Evolutionary conservation across 768 basidiomycete species (phyloP).

Genomic region (Trametes punicea): DNA sequence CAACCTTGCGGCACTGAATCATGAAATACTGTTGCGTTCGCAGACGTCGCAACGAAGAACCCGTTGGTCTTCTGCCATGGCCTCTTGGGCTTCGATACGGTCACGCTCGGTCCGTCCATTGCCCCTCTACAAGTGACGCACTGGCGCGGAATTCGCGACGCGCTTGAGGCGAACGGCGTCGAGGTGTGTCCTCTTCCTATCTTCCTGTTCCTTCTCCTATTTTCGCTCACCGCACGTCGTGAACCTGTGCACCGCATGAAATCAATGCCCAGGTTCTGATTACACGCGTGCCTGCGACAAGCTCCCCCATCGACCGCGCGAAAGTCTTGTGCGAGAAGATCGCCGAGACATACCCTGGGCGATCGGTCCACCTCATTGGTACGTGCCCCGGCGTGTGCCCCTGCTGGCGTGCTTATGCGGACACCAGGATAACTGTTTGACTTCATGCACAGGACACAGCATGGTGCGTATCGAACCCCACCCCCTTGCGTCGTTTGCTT

Average conservation of each 20-base stretch:
- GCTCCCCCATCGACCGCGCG: conserved; percentile 83
- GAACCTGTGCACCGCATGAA: too few relatives aligned
- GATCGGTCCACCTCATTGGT: conserved; percentile 86
- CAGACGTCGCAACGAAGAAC: conserved; percentile 75
- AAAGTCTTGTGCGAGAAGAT: conserved; percentile 85
- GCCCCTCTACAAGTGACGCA: conserved; percentile 85
- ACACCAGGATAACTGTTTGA: conserved; percentile 16
- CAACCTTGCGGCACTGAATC: not conserved
- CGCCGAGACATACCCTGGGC: conserved; percentile 73
- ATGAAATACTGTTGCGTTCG: not conserved
- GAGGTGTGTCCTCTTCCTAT: conserved; percentile 40
- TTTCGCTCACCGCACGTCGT: not conserved
- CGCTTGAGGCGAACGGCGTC: conserved; percentile 80
- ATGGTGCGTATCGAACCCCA: conserved; percentile 46
- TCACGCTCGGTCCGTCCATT: conserved; percentile 73
- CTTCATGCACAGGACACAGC: conserved; percentile 64
- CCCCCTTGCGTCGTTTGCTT: not conserved
- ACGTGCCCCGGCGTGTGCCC: conserved; percentile 21
- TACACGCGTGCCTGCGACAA: conserved; percentile 91
- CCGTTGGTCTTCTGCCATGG: conserved; percentile 97
- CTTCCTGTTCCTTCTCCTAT: not conserved
- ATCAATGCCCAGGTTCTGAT: conserved; percentile 87
- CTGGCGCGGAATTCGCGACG: conserved; percentile 96
- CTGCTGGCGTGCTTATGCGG: conserved; percentile 28
- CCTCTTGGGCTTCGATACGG: conserved; percentile 83